A percentile compares a stretch with the other conserved stretches of the same genome.
phyloP scores from a whole-genome alignment of 2,329 filamentous ascomycete genomes.

The Ceratocystis papillata region DNA sequence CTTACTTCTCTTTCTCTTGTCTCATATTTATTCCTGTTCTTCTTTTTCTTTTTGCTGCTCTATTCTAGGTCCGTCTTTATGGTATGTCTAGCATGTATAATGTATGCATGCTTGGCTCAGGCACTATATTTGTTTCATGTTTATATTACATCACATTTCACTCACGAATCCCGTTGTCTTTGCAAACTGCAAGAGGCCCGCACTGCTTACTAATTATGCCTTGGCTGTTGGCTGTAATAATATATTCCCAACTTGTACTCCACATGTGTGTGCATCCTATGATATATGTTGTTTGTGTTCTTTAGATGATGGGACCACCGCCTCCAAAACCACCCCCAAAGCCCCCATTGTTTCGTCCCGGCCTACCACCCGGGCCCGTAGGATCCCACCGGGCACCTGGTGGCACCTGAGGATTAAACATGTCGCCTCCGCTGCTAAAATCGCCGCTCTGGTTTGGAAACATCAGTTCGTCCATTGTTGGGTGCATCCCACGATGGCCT shows the following conservation, averaged over 20 bases:
- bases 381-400: constrained; percentile 91
- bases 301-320: constrained; percentile 30
- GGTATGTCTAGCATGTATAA: background rate
- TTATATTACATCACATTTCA: background rate
- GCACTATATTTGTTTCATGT: background rate
- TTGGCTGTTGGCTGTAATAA: background rate
- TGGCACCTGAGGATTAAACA: constrained; percentile 52
- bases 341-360: constrained; percentile 30
- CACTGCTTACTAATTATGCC: constrained; percentile 8
- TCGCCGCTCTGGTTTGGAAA: constrained; percentile 76
- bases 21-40: background rate
- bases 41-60: background rate
- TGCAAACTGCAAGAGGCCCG: background rate
- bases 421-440: constrained; percentile 34
- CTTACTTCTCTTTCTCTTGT: background rate
- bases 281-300: background rate
- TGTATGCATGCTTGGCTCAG: background rate
- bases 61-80: background rate
- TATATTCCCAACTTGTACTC: background rate
- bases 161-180: background rate
- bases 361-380: constrained; percentile 49
- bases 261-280: background rate
- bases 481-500: constrained; percentile 66
- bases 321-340: constrained; percentile 27
- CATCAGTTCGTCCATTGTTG: constrained; percentile 90